Percentiles rank a stretch among this genome's conserved stretches.
These are phyloP conservation scores for Coniosporium uncinatum DNA, from an alignment of 2,329 filamentous ascomycete species.

Conservation along the genomic window DNA sequence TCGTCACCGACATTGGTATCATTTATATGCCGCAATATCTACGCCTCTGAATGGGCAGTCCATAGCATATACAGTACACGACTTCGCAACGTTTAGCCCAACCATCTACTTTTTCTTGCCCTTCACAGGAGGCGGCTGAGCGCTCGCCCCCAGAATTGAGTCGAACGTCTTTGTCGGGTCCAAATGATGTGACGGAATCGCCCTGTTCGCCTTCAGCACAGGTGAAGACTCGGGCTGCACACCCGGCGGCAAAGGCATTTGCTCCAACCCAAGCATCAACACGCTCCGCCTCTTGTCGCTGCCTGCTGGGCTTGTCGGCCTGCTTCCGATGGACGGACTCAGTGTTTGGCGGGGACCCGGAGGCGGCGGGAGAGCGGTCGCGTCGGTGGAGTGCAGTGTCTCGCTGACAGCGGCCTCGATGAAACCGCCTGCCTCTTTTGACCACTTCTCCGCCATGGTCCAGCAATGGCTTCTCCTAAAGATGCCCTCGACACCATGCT, in stretches of 20 bases:
- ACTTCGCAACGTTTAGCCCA: too few relatives aligned
- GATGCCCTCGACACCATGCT: conserved; percentile 61
- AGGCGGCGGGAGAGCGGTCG: neutral
- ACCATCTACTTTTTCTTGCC: too few relatives aligned
- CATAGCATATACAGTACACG: too few relatives aligned
- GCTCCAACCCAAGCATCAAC: conserved; percentile 38
- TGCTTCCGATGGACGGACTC: neutral
- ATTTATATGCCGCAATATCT: too few relatives aligned
- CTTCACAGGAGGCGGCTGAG: too few relatives aligned
- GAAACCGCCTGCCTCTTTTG: neutral
- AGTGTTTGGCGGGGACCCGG: neutral
- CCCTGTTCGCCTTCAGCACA: neutral
- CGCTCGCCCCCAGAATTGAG: conserved; percentile 37
- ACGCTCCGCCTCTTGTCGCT: conserved; percentile 31
- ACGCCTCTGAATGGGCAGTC: too few relatives aligned
- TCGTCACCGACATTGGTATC: too few relatives aligned
- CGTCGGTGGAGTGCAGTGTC: neutral
- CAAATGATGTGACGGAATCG: neutral
- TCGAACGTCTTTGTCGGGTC: conserved; percentile 42
- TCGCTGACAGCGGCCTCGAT: neutral
- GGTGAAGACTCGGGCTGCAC: conserved; percentile 23
- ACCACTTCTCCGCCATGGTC: conserved; percentile 57
- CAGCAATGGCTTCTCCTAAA: conserved; percentile 67
- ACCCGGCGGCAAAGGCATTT: conserved; percentile 35
- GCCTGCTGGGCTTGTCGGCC: neutral